Conservation (phyloP, 2,329 filamentous ascomycete genomes). For the Colletotrichum karsti region DNA sequence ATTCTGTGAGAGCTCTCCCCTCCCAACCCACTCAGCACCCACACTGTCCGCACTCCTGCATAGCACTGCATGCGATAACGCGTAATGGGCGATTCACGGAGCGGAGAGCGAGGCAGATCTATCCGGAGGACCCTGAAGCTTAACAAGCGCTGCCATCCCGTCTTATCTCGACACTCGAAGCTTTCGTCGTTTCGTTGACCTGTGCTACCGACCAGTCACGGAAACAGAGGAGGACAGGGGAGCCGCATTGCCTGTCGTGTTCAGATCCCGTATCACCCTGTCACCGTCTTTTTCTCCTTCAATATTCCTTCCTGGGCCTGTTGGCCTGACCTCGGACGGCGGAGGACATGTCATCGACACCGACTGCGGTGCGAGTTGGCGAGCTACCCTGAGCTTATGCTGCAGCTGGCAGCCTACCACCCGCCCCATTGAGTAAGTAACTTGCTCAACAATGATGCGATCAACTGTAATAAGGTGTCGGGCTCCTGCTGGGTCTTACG, state of each 20-base stretch:
- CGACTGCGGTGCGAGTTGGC: neutral
- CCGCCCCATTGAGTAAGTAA: constrained; percentile 5
- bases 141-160: constrained; percentile 28
- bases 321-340: neutral
- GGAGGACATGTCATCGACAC: neutral
- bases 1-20: neutral
- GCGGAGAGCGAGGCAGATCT: constrained; percentile 24
- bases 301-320: neutral
- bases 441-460: constrained; percentile 19
- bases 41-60: constrained; percentile 25
- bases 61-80: constrained; percentile 30
- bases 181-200: constrained; percentile 14
- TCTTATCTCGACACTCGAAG: constrained; percentile 27
- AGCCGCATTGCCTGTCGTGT: constrained; percentile 2
- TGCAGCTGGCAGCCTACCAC: neutral
- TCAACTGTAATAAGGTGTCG: constrained; percentile 17
- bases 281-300: neutral
- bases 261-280: neutral
- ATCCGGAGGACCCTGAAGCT: constrained; percentile 28
- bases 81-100: constrained; percentile 20
- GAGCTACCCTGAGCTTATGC: constrained; percentile 1
- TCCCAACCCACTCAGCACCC: constrained; percentile 19
- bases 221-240: neutral
- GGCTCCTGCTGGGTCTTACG: neutral
- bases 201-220: neutral